phyloP scores from a whole-genome alignment of 257 asterid species.

The Gardenia jasminoides region DNA sequence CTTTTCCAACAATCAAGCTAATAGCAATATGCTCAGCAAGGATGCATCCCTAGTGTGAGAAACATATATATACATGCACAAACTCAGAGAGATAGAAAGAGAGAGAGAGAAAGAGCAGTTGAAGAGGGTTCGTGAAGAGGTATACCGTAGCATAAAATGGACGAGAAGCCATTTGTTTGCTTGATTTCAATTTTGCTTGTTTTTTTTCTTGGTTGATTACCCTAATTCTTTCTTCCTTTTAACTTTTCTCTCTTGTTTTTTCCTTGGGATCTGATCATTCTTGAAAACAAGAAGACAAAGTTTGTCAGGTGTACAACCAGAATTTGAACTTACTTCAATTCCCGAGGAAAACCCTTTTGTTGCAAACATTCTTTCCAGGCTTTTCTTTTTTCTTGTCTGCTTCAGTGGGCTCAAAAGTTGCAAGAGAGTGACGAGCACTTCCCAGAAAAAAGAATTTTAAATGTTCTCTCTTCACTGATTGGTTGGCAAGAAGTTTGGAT shows the following conservation, averaged over 20 bases:
- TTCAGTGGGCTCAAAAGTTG: constrained; percentile 26
- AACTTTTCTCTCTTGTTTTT: neutral
- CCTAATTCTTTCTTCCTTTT: neutral
- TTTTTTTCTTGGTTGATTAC: constrained; percentile 6
- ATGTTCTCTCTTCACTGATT: neutral
- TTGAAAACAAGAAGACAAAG: constrained; percentile 28
- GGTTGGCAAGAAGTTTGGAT: constrained; percentile 14
- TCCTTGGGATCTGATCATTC: constrained; percentile 55
- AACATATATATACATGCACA: constrained; percentile 3
- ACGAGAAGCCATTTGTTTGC: constrained; percentile 1
- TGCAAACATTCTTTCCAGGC: constrained; percentile 16
- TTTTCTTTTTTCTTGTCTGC: constrained; percentile 22
- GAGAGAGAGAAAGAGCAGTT: neutral
- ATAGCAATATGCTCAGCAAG: constrained; percentile 6
- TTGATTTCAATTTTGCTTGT: neutral
- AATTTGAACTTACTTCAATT: constrained; percentile 33
- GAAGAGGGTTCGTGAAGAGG: neutral
- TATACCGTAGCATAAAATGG: constrained; percentile 5
- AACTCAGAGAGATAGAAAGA: neutral
- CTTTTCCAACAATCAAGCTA: constrained; percentile 39
- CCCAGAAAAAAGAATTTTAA: neutral
- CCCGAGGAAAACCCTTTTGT: constrained; percentile 44
- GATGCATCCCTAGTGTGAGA: neutral
- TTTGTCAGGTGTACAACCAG: constrained; percentile 19
- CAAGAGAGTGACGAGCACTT: constrained; percentile 19